These are phyloP conservation scores for Curvularia eragrostidis DNA, from an alignment of 2,329 filamentous ascomycete species.

Conservation along the genomic window DNA sequence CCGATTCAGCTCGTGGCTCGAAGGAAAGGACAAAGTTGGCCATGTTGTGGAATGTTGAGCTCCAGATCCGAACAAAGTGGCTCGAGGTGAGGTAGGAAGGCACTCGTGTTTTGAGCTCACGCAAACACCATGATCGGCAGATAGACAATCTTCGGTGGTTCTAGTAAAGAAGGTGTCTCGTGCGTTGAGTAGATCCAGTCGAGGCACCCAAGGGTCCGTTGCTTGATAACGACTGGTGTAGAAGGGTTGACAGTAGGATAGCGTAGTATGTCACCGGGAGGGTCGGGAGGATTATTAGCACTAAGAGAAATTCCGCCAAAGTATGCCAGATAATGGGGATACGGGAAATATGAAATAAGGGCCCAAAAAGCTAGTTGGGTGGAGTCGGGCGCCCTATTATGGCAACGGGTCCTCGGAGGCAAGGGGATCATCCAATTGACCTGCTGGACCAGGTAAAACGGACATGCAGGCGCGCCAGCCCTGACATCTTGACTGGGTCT, in stretches of 20 bases:
- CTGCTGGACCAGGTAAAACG: slow-evolving; percentile 24
- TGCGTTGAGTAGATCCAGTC: slow-evolving; percentile 8
- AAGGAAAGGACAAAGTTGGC: slow-evolving; percentile 18
- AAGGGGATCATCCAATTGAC: slow-evolving; percentile 23
- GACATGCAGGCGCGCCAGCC: slow-evolving; percentile 24
- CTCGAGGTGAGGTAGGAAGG: slow-evolving; percentile 8
- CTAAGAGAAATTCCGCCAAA: slow-evolving; percentile 13
- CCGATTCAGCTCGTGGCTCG: slow-evolving; percentile 24
- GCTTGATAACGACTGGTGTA: slow-evolving; percentile 5
- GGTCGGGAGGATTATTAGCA: slow-evolving; percentile 13
- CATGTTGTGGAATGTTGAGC: slow-evolving; percentile 18
- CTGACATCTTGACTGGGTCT: slow-evolving; percentile 21
- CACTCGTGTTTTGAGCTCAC: slow-evolving; percentile 16
- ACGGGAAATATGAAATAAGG: slow-evolving; percentile 13
- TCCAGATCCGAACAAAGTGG: slow-evolving; percentile 4
- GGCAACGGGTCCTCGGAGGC: slow-evolving; percentile 14
- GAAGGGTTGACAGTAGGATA: slow-evolving; percentile 3
- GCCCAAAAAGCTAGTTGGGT: slow-evolving; percentile 5
- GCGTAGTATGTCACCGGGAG: slow-evolving; percentile 4
- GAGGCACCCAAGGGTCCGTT: background rate
- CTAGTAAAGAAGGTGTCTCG: slow-evolving; percentile 9
- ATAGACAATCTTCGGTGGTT: slow-evolving; percentile 11
- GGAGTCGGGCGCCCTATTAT: slow-evolving; percentile 9
- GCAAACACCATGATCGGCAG: slow-evolving; percentile 27
- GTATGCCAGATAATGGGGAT: slow-evolving; percentile 10